Evolutionary conservation across 441 rosid genomes (phyloP), one percentile per base, ranked within the genome.

Genomic region (Brassica balearica): DNA sequence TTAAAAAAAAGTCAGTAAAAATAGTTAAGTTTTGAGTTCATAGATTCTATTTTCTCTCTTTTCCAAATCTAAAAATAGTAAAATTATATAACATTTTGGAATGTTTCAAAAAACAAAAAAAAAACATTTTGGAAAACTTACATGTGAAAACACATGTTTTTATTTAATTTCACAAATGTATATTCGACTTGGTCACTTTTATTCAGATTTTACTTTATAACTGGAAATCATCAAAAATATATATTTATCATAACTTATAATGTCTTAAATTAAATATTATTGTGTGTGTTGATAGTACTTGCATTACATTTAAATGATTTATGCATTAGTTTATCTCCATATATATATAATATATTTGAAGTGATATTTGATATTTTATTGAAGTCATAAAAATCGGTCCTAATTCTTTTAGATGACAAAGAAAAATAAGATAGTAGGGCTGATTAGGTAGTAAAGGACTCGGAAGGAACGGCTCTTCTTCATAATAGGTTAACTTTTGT

Each of bases 381-480:
- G 7, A 51, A 64, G 53, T 53, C 59, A 25, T 23, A 15, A 65
- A 23, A 56, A 64, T 65, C 66, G 75, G 67, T 78, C 69, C 73
- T 72, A 68, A 51, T 61, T 73, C 53, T 61, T 62, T 53, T 73
- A 51, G 66, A 38, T 73, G 61, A 15, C 69, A 59, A 36, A 36
- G 41, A 36, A 36, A 36, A 36, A 36, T 8, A 36, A 36, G 41
- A 36, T 36, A 36, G 41, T 2, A 1, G 41, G 41, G 41, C 9
- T 36, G 41, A 0, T 36, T 36, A 2, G 41, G 41, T 36, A 6
- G 41, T 8, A 36, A 36, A 8, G 41, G 41, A 36, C 41, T 36
- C 41, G 9, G 9, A 36, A 36, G 41, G 41, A 36, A 36, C 9
- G 41, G 41, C 9, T 36, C 41, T 29, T 29, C 34, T 29, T 29